Percentiles rank a stretch among this genome's conserved stretches.
Evolutionary conservation across 2,329 filamentous ascomycete species (phyloP).

Genomic region (Cordyceps tenuipes): DNA sequence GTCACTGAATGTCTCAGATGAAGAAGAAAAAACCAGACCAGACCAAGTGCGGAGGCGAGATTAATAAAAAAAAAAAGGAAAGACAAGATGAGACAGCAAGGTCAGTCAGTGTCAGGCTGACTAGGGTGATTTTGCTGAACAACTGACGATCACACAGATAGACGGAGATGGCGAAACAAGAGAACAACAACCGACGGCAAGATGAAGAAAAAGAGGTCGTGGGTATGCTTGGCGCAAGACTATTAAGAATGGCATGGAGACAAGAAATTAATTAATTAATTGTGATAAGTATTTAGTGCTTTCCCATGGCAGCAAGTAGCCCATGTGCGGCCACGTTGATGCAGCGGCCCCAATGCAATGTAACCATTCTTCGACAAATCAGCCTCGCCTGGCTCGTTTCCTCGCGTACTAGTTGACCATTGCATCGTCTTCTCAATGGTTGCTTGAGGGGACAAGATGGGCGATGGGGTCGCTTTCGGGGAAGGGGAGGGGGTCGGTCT

Average conservation of each 20-base stretch:
- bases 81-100: neutral
- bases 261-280: neutral
- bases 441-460: neutral
- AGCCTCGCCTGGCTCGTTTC: neutral
- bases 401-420: too few relatives aligned
- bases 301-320: neutral
- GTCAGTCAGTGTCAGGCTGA: neutral
- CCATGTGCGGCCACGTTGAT: neutral
- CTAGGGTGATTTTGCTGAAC: neutral
- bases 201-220: neutral
- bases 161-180: too few relatives aligned
- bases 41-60: conserved; percentile 2
- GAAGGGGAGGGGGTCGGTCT: neutral
- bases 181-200: neutral
- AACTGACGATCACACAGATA: neutral
- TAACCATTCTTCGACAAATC: neutral
- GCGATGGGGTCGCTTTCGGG: neutral
- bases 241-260: neutral
- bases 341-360: neutral
- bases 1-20: neutral
- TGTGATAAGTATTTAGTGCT: neutral
- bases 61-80: neutral
- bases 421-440: neutral
- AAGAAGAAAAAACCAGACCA: neutral
- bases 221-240: neutral